phyloP scores from a whole-genome alignment of 164 flowering plant genomes.

The Paratinospora sagittata region DNA sequence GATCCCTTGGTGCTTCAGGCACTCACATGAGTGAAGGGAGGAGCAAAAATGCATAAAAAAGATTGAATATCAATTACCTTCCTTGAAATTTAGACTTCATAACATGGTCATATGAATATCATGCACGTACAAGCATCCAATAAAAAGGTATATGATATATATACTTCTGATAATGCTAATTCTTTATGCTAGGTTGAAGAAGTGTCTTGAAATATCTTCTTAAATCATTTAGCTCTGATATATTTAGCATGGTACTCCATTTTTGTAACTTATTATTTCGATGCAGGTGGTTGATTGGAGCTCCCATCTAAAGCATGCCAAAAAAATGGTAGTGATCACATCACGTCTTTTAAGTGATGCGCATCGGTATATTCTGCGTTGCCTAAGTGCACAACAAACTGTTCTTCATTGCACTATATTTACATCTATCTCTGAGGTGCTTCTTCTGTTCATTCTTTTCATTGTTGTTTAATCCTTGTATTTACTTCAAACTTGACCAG shows the following conservation, averaged over 20 bases:
- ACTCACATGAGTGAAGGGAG: too few relatives aligned
- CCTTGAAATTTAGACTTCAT: neutral
- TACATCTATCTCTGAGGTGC: conserved; percentile 92
- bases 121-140: too few relatives aligned
- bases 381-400: conserved; percentile 58
- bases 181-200: too few relatives aligned
- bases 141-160: too few relatives aligned
- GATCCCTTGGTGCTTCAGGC: too few relatives aligned
- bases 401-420: conserved; percentile 56
- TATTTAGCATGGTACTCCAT: neutral
- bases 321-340: conserved; percentile 70
- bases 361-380: conserved; percentile 85
- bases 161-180: too few relatives aligned
- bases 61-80: neutral
- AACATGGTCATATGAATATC: too few relatives aligned
- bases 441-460: conserved; percentile 14
- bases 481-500: neutral
- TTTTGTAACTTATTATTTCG: conserved; percentile 8
- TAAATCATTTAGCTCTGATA: neutral
- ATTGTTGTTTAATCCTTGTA: neutral
- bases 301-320: conserved; percentile 33
- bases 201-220: neutral
- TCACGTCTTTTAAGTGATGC: conserved; percentile 85
- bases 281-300: conserved; percentile 67
- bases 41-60: too few relatives aligned